Base-by-base conservation (phyloP, 257 asterid species). In the Nicotiana attenuata region DNA sequence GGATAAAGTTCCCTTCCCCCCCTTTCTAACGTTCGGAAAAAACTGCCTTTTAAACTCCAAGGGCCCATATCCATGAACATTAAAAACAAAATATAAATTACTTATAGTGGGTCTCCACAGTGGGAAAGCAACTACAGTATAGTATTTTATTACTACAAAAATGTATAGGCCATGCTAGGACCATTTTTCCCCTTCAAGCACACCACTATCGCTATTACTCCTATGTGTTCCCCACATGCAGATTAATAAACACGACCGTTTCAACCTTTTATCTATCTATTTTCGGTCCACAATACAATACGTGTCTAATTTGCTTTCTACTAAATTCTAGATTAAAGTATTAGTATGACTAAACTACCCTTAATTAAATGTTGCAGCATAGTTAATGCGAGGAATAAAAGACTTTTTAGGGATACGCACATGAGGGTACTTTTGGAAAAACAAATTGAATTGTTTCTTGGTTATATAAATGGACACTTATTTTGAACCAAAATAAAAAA, bases 1-100 rank as follows among this genome's bases (percentile, higher is more conserved):
- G 61, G 7, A 1, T 69, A 71, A 59, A n/a, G 11, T 8, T 41
- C 50, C 7, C 10, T 41, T 69, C 65, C 26, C 17, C 56, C 35
- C 29, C 77, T 0, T 66, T 76, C 45, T 81, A 87, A 89, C 91
- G 92, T 89, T 84, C 88, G 56, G 66, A 87, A 87, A 84, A 14
- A 29, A 10, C 20, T 5, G 63, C 22, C 80, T 50, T 71, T 45
- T 20, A 35, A 64, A 33, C 41, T n/a, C 11, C 17, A 11, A 5
- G 80, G 87, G 76, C 78, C 88, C 87, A 83, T 69, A n/a, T 77
- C 56, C 57, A 33, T 52, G 63, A 77, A 53, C 5, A 33, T 10
- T 14, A 41, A 4, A 9, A 38, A 52, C 24, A 11, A 26, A 10
- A 24, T 0, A 22, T 4, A 63, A 63, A 29, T 15, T 26, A 65